Base-by-base conservation (phyloP, 768 basidiomycete species). In the Gymnopilus dilepis region DNA sequence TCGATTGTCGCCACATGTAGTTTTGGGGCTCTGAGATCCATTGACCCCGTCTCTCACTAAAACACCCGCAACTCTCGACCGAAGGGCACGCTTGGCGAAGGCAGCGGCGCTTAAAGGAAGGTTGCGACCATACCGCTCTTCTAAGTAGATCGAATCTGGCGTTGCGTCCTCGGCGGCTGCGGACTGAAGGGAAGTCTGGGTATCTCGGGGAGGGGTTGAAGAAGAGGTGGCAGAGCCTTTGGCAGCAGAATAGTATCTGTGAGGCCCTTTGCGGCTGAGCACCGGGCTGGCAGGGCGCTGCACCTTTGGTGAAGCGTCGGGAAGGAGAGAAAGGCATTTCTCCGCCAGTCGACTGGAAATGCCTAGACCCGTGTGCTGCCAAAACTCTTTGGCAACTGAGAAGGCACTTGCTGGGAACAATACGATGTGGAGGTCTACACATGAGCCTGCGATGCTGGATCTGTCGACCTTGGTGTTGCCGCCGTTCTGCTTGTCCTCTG, bases 61-160 rank as follows among this genome's bases (percentile, higher is more conserved):
- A 1, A 94, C 89, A 54, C 95, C 94, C 0, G 97, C 94, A 41
- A 99, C 93, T 48, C 97, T 82, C 24, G 94, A 82, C n/a, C 92
- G 87, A 54, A 99, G 77, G 0, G 92, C 92, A 13, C 87, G 83
- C 74, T 99, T 99, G 3, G 95, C 95, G n/a, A 86, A 81, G 0
- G 84, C 78, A 0, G 91, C 92, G 3, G 86, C 85, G 15, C 83
- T 78, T 1, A 90, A 70, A 12, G 95, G 92, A 19, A 97, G 77
- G 70, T 97, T 98, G 6, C 97, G 86, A 0, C 95, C 97, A 65
- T 97, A 99, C 13, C 96, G 88, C 74, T 98, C 95, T 74, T 99
- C 97, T 24, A 99, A 81, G 74, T 96, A 98, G 6, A 82, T 80
- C 1, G 78, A 74, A 55, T 91, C 94, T 19, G 77, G 71, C 52